Evolutionary conservation across 805 yeast species (phyloP), one percentile per base, ranked within the genome.

Genomic region (Spathaspora girioi): DNA sequence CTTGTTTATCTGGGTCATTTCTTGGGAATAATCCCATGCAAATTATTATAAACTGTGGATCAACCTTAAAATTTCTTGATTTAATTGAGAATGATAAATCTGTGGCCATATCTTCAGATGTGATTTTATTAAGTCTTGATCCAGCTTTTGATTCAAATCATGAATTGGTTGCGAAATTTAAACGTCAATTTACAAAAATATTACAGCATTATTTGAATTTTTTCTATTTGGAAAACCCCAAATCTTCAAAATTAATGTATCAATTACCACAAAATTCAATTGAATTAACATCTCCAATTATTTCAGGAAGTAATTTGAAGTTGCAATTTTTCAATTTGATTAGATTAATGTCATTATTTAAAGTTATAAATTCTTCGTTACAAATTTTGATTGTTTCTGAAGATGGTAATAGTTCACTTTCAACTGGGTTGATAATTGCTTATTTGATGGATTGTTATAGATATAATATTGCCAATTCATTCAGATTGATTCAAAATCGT

Each of bases 381-480:
- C 68, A 66, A 49, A 63, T 71, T 6, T 58, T 72, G 47, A 54
- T 73, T 42, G 59, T 72, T n/a, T 59, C 72, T n/a, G 69, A 65
- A 35, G 59, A 62, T 32, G 71, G 71, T 2, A 54, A 55, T 42
- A 56, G 54, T 47, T 54, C 53, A 43, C 51, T 66, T 19, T 63
- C 75, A 26, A 70, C 70, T 2, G 68, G 70, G 11, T 57, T 73
- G 47, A 55, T 67, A 5, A 63, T 70, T 19, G 67, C 73, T 43
- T 70, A 68, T 50, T 61, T 72, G 54, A 73, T 73, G 77, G 78
- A 73, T 56, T 59, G 56, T 48, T 73, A 73, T 55, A 63, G 63
- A 50, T 70, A 64, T 51, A 68, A 73, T 52, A 59, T 70, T 31
- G 61, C 57, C 26, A 62, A 69, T 9, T 60, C 73, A 46, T 62